phyloP scores from a whole-genome alignment of 2,329 filamentous ascomycete species.

The Colletotrichum falcatum region DNA sequence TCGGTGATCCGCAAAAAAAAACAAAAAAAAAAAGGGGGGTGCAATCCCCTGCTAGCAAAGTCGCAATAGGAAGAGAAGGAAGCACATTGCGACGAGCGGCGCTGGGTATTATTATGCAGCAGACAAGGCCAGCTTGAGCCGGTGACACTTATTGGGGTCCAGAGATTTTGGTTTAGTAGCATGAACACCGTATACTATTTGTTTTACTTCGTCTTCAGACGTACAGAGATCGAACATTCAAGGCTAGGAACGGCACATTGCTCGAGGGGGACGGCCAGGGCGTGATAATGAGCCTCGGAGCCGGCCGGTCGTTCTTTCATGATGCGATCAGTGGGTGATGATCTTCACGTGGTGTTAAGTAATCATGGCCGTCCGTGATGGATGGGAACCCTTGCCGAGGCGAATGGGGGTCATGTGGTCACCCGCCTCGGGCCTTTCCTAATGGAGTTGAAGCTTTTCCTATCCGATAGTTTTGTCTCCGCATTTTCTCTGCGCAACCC shows the following conservation, averaged over 20 bases:
- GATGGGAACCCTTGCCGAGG: background rate
- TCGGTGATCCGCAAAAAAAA: background rate
- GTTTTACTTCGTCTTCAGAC: background rate
- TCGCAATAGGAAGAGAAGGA: background rate
- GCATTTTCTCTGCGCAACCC: background rate
- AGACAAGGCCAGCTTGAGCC: constrained; percentile 6
- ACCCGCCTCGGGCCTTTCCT: constrained; percentile 2
- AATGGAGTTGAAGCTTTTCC: constrained; percentile 11
- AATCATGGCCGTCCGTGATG: background rate
- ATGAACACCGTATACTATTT: background rate
- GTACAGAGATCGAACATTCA: background rate
- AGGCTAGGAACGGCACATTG: background rate
- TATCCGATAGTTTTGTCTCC: background rate
- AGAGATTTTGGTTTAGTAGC: constrained; percentile 9
- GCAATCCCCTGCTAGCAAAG: background rate
- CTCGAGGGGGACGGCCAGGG: background rate
- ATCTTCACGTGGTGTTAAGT: constrained; percentile 3
- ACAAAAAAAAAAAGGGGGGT: too few relatives aligned
- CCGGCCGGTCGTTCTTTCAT: constrained; percentile 1
- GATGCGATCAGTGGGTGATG: background rate
- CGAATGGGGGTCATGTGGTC: constrained; percentile 16
- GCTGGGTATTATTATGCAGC: constrained; percentile 10
- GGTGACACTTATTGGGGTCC: background rate
- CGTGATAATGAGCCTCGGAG: background rate
- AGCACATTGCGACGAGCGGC: constrained; percentile 1